Evolutionary conservation across 2,329 filamentous ascomycete genomes (phyloP).

Genomic region (Albifimbria verrucaria): DNA sequence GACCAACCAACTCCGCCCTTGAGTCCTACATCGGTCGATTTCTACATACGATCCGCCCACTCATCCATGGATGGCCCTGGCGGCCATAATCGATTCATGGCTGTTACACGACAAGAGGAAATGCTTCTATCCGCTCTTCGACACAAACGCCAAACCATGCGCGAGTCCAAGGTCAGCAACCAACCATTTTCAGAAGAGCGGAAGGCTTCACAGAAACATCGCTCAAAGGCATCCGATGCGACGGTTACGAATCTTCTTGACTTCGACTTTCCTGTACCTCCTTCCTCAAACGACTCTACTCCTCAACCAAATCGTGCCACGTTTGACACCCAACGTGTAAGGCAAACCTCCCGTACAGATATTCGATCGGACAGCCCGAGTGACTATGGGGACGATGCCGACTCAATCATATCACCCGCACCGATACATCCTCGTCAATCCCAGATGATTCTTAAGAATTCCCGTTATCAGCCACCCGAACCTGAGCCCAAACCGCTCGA

Average conservation of each 20-base stretch:
- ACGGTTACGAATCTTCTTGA: slow-evolving; percentile 26
- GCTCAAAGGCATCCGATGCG: slow-evolving; percentile 24
- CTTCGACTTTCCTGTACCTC: slow-evolving; percentile 32
- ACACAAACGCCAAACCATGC: slow-evolving; percentile 54
- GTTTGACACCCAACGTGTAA: too few species aligned
- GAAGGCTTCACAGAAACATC: slow-evolving; percentile 15
- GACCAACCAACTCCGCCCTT: slow-evolving; percentile 47
- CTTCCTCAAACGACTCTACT: slow-evolving; percentile 21
- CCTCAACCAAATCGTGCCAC: too few species aligned
- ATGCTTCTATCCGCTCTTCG: slow-evolving; percentile 55
- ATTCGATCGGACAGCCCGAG: not conserved
- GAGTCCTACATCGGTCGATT: slow-evolving; percentile 50
- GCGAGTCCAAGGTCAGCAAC: slow-evolving; percentile 26
- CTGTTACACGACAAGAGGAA: slow-evolving; percentile 56
- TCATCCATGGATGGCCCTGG: slow-evolving; percentile 31
- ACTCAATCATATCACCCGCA: not conserved
- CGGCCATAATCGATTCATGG: slow-evolving; percentile 46
- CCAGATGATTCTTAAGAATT: not conserved
- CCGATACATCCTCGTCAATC: slow-evolving; percentile 12
- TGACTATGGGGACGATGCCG: not conserved
- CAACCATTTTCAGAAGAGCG: slow-evolving; percentile 36
- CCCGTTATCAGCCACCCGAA: not conserved
- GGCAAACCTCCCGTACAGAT: too few species aligned
- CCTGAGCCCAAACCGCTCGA: not conserved
- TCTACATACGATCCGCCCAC: slow-evolving; percentile 37